phyloP scores from a whole-genome alignment of 768 basidiomycete genomes.

The Candolleomyces aberdarensis region DNA sequence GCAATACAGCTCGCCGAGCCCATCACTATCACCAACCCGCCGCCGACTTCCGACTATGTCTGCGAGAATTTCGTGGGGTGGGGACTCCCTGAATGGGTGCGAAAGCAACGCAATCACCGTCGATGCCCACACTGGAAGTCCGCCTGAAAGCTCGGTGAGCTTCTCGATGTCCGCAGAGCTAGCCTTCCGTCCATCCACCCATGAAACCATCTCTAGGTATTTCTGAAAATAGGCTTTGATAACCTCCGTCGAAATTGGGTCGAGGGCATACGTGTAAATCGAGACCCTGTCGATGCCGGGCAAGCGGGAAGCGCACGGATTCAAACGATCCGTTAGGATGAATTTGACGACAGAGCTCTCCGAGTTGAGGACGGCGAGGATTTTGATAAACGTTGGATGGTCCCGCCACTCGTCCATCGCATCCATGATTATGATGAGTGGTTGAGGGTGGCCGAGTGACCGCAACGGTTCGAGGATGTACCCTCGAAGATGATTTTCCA shows the following conservation, averaged over 20 bases:
- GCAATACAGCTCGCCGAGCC: neutral
- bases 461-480: constrained; percentile 2
- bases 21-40: neutral
- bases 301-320: too few relatives aligned
- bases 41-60: neutral
- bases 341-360: neutral
- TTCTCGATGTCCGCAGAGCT: neutral
- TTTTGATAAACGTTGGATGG: neutral
- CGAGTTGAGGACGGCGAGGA: neutral
- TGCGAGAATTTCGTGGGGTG: neutral
- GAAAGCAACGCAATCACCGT: neutral
- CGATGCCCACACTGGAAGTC: neutral
- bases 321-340: too few relatives aligned
- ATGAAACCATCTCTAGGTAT: neutral
- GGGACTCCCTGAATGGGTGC: neutral
- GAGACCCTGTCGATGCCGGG: too few relatives aligned
- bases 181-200: neutral
- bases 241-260: too few relatives aligned
- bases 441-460: neutral
- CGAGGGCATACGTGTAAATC: too few relatives aligned
- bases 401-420: constrained; percentile 9
- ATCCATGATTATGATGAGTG: constrained; percentile 7
- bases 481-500: neutral
- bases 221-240: too few relatives aligned
- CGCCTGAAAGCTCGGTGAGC: neutral